Conservation (phyloP, 2,329 filamentous ascomycete species). For the Verticillium zaregamsianum region DNA sequence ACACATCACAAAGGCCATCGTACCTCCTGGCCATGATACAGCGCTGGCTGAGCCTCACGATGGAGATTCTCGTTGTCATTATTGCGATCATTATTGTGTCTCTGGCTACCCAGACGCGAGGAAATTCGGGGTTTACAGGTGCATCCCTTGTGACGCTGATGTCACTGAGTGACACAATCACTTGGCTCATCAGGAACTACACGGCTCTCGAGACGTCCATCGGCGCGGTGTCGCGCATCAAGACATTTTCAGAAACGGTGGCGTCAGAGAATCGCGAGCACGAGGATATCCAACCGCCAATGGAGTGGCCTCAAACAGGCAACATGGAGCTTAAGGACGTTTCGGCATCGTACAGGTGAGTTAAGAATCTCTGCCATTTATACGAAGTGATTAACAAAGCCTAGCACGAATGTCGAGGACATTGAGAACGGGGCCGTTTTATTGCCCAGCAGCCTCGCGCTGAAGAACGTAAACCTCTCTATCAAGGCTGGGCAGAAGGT, state of each 20-base stretch:
- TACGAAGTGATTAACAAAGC: too few species aligned
- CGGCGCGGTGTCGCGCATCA: slow-evolving; percentile 15
- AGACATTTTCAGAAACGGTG: slow-evolving; percentile 13
- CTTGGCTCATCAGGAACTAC: slow-evolving; percentile 22
- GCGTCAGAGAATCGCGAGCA: slow-evolving; percentile 8
- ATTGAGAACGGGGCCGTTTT: not conserved
- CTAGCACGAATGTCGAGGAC: not conserved
- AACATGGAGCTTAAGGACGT: slow-evolving; percentile 12
- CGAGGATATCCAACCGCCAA: slow-evolving; percentile 5
- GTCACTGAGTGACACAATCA: slow-evolving; percentile 22
- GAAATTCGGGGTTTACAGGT: slow-evolving; percentile 26
- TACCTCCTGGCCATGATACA: slow-evolving; percentile 53
- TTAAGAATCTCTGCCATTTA: not conserved
- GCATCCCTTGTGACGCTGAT: slow-evolving; percentile 29
- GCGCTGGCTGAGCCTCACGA: slow-evolving; percentile 46
- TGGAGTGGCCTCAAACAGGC: slow-evolving; percentile 14
- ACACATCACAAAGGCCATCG: slow-evolving; percentile 47
- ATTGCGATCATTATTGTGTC: slow-evolving; percentile 43
- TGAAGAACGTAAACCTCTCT: slow-evolving; percentile 10
- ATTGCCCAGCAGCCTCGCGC: not conserved
- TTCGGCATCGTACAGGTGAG: slow-evolving; percentile 12
- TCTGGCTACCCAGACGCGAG: slow-evolving; percentile 34
- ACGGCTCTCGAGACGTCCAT: slow-evolving; percentile 20
- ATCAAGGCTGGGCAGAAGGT: slow-evolving; percentile 14
- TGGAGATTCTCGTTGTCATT: slow-evolving; percentile 42